A percentile compares a stretch with the other conserved stretches of the same genome.
Conservation (phyloP, 2,329 filamentous ascomycete species). For the Plectosphaerella cucumerina region DNA sequence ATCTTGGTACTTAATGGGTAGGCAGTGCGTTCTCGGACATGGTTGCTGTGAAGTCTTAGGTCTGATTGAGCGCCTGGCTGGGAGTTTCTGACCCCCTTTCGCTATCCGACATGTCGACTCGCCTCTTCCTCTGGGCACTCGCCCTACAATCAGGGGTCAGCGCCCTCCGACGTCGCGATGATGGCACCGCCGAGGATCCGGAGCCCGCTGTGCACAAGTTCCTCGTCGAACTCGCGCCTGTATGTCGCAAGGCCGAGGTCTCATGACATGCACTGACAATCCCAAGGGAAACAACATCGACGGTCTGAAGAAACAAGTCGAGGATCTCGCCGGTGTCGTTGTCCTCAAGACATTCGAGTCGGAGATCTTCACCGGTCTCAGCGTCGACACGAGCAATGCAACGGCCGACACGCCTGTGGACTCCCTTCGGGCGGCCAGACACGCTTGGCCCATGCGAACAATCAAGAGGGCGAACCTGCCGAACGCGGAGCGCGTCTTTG, state of each 20-base stretch:
- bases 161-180: not conserved
- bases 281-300: not conserved
- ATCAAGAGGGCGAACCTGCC: not conserved
- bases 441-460: not conserved
- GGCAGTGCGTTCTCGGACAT: too few species aligned
- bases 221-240: not conserved
- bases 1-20: too few species aligned
- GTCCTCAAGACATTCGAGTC: not conserved
- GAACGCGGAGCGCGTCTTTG: too few species aligned
- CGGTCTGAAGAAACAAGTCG: not conserved
- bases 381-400: constrained; percentile 25
- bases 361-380: constrained; percentile 27
- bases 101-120: too few species aligned
- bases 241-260: too few species aligned
- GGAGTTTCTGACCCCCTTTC: too few species aligned
- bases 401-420: constrained; percentile 20
- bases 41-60: too few species aligned
- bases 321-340: not conserved
- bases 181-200: not conserved
- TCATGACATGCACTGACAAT: too few species aligned
- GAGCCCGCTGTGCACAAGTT: not conserved
- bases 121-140: too few species aligned
- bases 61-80: too few species aligned
- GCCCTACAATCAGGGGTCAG: too few species aligned
- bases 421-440: constrained; percentile 24